Evolutionary conservation across 2,329 filamentous ascomycete genomes (phyloP), one percentile per base, ranked within the genome.

Genomic region (Gnomoniopsis smithogilvyi): DNA sequence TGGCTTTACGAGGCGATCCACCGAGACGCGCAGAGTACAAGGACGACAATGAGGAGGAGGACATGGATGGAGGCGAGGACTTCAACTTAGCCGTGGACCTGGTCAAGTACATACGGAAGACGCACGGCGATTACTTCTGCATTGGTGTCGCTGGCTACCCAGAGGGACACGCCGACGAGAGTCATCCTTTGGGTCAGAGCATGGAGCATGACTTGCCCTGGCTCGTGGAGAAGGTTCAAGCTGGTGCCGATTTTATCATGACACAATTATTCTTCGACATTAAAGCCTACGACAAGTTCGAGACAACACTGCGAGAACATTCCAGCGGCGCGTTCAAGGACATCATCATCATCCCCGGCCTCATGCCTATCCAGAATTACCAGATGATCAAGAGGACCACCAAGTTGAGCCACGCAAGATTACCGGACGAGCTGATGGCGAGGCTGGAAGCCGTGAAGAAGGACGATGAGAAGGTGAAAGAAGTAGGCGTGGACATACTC

Each of bases 341-440:
- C 2, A 90, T 97, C 24, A 89, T 91, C 7, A 96, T 99, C 65
- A 90, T 99, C 58, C 94, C 95, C 0, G 95, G 95, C 1, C 79
- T 99, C 67, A 97, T 99, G 93, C 95, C 95, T 14, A 92, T 99
- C 54, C 95, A 99, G 76, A 96, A 91, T 75, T 98, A 96, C 74
- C 91, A 96, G 72, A 98, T 96, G 79, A 85, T 99, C 68, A 92
- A 92, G 69, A 81, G 95, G 63, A 96, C 94, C 34, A 94, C 93
- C 24, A 99, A 98, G 76, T 82, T 99, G 47, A 96, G 92, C 72
- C 92, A 97, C 72, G 94, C 93, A 51, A 87, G 83, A 63, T 80
- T 98, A 48, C 95, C 95, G 0, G 77, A 83, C 1, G 75, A 82
- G 15, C 82, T 97, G 33, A 79, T 94, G 69, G 78, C 80, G 14